A percentile compares a stretch with the other conserved stretches of the same genome.
Conservation (phyloP, 306 rosid genomes). For the Rosa chinensis region DNA sequence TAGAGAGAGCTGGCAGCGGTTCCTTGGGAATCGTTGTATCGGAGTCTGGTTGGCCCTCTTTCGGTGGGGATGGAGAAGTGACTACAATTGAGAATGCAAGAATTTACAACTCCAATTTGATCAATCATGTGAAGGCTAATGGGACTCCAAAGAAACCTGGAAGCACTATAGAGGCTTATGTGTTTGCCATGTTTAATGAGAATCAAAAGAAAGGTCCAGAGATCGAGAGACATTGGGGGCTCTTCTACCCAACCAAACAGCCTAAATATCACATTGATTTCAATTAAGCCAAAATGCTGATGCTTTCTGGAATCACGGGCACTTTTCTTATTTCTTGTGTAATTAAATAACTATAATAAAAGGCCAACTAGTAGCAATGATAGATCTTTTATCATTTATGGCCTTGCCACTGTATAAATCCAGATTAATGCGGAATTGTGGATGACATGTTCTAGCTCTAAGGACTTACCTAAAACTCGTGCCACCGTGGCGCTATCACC, state of each 20-base stretch:
- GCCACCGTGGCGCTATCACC: too few relatives aligned
- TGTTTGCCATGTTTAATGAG: conserved; percentile 50
- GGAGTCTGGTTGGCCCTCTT: conserved; percentile 60
- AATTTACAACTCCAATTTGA: conserved; percentile 40
- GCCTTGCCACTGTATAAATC: too few relatives aligned
- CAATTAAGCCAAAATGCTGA: not conserved
- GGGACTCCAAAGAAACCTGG: conserved; percentile 46
- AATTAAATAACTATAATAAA: too few relatives aligned
- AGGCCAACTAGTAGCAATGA: too few relatives aligned
- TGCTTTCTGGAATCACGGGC: too few relatives aligned
- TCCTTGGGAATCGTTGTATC: conserved; percentile 40
- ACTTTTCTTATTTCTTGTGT: too few relatives aligned
- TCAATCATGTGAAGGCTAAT: conserved; percentile 30
- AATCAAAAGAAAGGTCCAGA: conserved; percentile 18
- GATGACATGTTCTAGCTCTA: too few relatives aligned
- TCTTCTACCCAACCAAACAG: conserved; percentile 39
- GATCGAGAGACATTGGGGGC: conserved; percentile 37
- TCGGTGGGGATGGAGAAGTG: conserved; percentile 34
- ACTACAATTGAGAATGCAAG: not conserved
- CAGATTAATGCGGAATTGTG: too few relatives aligned
- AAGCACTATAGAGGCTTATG: conserved; percentile 33
- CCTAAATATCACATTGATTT: conserved; percentile 36
- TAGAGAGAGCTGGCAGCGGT: conserved; percentile 42
- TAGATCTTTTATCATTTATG: too few relatives aligned
- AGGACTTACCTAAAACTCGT: too few relatives aligned